Percentiles rank a stretch among this genome's conserved stretches.
phyloP scores from a whole-genome alignment of 179 eudicot genomes.

The Silene noctiflora region DNA sequence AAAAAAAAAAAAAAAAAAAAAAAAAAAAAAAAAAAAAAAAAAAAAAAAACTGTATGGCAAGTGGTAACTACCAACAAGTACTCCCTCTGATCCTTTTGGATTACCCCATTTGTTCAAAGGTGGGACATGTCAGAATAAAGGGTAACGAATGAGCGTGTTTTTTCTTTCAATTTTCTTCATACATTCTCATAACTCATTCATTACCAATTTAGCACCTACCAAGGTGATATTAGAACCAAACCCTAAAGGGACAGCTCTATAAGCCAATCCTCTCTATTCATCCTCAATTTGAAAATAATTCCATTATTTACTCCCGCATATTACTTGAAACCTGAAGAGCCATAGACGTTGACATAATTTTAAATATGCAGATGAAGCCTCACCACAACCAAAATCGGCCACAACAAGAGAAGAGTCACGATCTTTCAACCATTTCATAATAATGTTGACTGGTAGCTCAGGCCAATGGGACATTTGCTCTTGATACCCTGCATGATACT shows the following conservation, averaged over 20 bases:
- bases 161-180: neutral
- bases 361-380: constrained; percentile 25
- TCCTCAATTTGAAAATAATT: neutral
- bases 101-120: no score
- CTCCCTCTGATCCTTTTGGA: no score
- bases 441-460: constrained; percentile 78
- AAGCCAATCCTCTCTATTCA: neutral
- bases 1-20: neutral
- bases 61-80: no score
- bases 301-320: neutral
- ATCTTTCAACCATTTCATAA: constrained; percentile 84
- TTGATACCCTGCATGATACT: constrained; percentile 99
- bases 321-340: neutral
- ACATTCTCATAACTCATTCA: neutral
- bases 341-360: neutral
- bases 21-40: neutral
- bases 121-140: neutral
- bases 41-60: no score
- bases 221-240: neutral
- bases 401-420: constrained; percentile 66
- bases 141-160: neutral
- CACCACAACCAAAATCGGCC: constrained; percentile 98
- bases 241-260: neutral
- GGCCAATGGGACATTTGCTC: constrained; percentile 99
- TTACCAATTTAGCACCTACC: neutral